Base-by-base conservation (phyloP, 139 green algal species). In the Pleodorina starrii region DNA sequence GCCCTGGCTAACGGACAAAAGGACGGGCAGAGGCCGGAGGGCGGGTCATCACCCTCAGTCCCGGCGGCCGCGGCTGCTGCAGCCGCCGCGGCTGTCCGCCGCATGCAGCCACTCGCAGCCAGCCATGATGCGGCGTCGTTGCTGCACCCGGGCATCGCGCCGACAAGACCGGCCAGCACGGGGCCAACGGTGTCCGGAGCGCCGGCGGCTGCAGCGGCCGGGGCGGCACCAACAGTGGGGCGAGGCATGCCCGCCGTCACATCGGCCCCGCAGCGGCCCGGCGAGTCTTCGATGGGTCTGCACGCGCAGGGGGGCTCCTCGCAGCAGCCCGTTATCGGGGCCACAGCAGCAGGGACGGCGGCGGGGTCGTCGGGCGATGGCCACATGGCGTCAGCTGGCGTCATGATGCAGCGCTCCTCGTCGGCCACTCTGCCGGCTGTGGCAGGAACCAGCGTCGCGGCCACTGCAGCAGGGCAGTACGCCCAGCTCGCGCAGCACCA, bases 361-460 rank as follows among this genome's bases (percentile, higher is more conserved):
- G 27, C 59, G 66, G 40, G 36, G 43, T 17, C 42, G n/a, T 54
- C 81, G 7, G 42, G 42, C 5, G 81, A 51, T 1, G n/a, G 25
- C 32, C 69, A 40, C 82, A 42, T 71, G 63, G 78, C 40, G 71
- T 63, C 36, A 78, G 66, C 29, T 2, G 38, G 54, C 27, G 38
- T 42, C 68, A 57, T 69, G n/a, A 80, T 77, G 72, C 89, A 88
- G 46, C 89, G 84, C 16, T 89, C 84, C 3, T 44, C 84, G 14
- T 89, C 84, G 27, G 84, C 84, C 0, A 89, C 84, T 32, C 21
- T 89, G 27, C 84, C 84, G 0, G 80, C 4, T 50, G 79, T 66
- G 57, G 42, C 83, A 51, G 54, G 54, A 63, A 86, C 60, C 32
- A 59, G 82, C 74, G 23, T 59, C 14, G 35, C n/a, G 43, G 51